Evolutionary conservation across 164 flowering plant genomes (phyloP).

Genomic region (Brasenia schreberi): DNA sequence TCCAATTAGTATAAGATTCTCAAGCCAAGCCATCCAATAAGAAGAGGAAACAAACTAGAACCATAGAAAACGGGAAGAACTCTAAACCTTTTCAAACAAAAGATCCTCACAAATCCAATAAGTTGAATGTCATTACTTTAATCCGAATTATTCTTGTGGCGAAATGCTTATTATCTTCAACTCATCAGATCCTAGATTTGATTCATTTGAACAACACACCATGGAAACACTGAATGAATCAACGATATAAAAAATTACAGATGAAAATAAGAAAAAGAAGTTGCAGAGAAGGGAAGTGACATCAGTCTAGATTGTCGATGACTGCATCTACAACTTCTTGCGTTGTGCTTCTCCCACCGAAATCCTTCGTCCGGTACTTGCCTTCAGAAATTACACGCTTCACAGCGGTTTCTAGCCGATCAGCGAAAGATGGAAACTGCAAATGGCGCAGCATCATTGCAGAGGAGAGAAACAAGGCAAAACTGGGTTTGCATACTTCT

Average conservation of each 20-base stretch:
- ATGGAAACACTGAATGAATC: not conserved
- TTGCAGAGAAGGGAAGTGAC: not conserved
- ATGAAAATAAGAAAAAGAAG: not conserved
- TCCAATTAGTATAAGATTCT: not conserved
- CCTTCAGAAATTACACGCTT: conserved; percentile 12
- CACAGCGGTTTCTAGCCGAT: conserved; percentile 13
- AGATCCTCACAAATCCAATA: too few species aligned
- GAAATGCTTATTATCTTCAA: not conserved
- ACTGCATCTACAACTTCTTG: conserved; percentile 16
- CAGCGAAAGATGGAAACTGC: conserved; percentile 14
- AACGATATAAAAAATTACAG: not conserved
- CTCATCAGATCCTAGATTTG: not conserved
- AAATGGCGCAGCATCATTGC: conserved; percentile 17
- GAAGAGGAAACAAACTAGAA: too few species aligned
- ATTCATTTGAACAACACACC: not conserved
- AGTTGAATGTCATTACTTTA: not conserved
- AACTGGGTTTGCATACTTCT: conserved; percentile 13
- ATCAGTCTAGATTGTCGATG: conserved; percentile 8
- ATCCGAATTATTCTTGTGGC: not conserved
- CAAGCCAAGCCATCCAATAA: not conserved
- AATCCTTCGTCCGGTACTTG: conserved; percentile 8
- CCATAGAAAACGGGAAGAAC: too few species aligned
- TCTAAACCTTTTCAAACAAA: too few species aligned
- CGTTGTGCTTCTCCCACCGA: conserved; percentile 13
- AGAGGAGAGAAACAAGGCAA: conserved; percentile 12